A percentile compares a stretch with the other conserved stretches of the same genome.
Evolutionary conservation across 2,329 filamentous ascomycete genomes (phyloP).

Genomic region (Exophiala sideris): DNA sequence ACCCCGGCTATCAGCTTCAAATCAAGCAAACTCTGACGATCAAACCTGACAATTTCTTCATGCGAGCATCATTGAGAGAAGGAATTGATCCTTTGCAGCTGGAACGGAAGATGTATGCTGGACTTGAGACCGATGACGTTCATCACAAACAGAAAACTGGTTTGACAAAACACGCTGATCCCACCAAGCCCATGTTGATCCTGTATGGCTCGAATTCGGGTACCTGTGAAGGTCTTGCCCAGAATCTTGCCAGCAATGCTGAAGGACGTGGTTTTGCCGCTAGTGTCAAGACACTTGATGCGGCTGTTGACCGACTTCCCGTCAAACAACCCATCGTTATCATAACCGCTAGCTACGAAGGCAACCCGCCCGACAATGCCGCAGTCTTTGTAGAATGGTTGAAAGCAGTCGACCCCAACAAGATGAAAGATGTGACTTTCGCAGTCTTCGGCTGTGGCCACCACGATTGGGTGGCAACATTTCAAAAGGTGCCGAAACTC

Average conservation of each 20-base stretch:
- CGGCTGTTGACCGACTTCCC: slow-evolving; percentile 58
- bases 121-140: slow-evolving; percentile 34
- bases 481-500: slow-evolving; percentile 63
- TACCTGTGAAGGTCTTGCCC: slow-evolving; percentile 68
- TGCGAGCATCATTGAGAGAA: slow-evolving; percentile 56
- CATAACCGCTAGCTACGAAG: slow-evolving; percentile 70
- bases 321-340: slow-evolving; percentile 62
- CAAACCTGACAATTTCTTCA: slow-evolving; percentile 56
- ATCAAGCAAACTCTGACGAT: slow-evolving; percentile 40
- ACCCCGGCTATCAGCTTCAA: slow-evolving; percentile 49
- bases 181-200: slow-evolving; percentile 56
- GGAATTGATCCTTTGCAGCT: slow-evolving; percentile 44
- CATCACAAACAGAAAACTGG: slow-evolving; percentile 6
- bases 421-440: slow-evolving; percentile 58
- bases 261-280: slow-evolving; percentile 58
- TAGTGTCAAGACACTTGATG: slow-evolving; percentile 57
- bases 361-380: slow-evolving; percentile 70
- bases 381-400: slow-evolving; percentile 67
- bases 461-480: slow-evolving; percentile 55
- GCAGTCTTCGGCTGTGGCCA: slow-evolving; percentile 69
- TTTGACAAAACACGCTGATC: slow-evolving; percentile 8
- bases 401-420: slow-evolving; percentile 48
- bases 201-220: slow-evolving; percentile 72
- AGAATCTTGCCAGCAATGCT: slow-evolving; percentile 60
- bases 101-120: slow-evolving; percentile 30